Percentiles rank a stretch among this genome's conserved stretches.
These are phyloP conservation scores for Trichoderma orchidacearum DNA, from an alignment of 495 filamentous ascomycete genomes.

Conservation along the genomic window DNA sequence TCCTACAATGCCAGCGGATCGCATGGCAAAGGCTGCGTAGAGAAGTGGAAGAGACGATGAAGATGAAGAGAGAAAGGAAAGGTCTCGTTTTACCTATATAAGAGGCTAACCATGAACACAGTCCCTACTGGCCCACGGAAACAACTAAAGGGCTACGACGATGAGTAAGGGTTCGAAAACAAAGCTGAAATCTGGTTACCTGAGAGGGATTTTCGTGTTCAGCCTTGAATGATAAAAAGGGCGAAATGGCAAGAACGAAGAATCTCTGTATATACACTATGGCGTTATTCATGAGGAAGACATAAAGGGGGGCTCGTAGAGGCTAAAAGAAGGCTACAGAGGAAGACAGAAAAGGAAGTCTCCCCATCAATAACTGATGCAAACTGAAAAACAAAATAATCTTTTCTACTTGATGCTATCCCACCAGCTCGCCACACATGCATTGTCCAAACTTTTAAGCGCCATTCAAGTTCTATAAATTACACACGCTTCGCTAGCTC, in stretches of 20 bases:
- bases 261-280: background rate
- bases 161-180: constrained; percentile 19
- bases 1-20: background rate
- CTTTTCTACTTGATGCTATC: background rate
- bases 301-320: background rate
- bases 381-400: background rate
- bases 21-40: too few species aligned
- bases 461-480: background rate
- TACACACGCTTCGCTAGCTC: background rate
- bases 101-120: constrained; percentile 19
- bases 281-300: constrained; percentile 1
- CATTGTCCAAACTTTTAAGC: background rate
- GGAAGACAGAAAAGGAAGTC: background rate
- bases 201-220: background rate
- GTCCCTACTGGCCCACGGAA: constrained; percentile 65
- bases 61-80: background rate
- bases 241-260: background rate
- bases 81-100: too few species aligned
- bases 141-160: constrained; percentile 65
- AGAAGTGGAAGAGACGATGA: too few species aligned
- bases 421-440: background rate
- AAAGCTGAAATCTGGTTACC: background rate
- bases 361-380: background rate
- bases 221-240: background rate
- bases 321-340: background rate